Evolutionary conservation across 169 alveolate genomes (phyloP).

Genomic region (Plasmodium coatneyi): DNA sequence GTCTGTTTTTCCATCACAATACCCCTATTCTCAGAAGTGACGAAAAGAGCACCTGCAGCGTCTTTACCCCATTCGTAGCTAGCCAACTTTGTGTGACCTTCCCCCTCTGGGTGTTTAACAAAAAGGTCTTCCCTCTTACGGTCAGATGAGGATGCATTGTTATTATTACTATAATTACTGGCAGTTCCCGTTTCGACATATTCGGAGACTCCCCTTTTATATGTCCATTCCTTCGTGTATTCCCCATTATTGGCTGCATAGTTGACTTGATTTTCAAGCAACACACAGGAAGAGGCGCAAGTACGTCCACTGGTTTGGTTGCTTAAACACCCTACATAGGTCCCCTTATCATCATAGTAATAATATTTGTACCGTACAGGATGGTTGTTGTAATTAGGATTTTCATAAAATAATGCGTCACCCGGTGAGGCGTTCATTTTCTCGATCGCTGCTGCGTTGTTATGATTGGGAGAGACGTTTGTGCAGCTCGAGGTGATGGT

Average conservation of each 20-base stretch:
- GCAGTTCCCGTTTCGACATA: background rate
- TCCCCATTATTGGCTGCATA: background rate
- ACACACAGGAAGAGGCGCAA: background rate
- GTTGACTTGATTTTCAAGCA: background rate
- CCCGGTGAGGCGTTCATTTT: background rate
- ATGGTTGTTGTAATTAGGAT: background rate
- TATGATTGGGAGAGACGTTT: background rate
- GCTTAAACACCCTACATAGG: background rate
- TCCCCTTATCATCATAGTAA: conserved; percentile 6
- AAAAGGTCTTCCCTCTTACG: background rate
- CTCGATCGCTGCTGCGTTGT: background rate
- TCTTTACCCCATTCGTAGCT: background rate
- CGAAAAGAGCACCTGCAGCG: background rate
- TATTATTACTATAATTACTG: background rate
- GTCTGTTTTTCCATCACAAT: background rate
- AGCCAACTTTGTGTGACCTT: background rate
- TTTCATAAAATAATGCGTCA: background rate
- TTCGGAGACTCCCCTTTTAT: background rate
- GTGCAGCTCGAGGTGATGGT: background rate
- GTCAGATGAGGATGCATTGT: background rate
- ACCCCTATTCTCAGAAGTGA: background rate
- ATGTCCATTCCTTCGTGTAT: background rate
- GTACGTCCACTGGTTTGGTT: conserved; percentile 3
- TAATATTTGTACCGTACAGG: background rate
- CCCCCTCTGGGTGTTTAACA: background rate